phyloP scores from a whole-genome alignment of 1,284 basidiomycete species.

The Phellopilus nigrolimitatus region DNA sequence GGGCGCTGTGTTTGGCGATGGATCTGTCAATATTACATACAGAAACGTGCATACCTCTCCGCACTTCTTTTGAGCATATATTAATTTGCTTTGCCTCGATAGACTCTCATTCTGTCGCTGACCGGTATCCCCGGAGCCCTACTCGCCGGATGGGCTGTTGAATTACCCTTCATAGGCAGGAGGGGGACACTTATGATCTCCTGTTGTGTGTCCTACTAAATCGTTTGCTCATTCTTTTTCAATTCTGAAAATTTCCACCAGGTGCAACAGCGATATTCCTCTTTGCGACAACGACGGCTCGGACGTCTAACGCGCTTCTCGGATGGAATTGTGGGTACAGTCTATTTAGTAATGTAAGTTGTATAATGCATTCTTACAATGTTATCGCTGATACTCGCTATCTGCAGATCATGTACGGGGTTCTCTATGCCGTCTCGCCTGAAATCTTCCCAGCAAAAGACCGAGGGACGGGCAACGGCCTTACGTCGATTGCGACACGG shows the following conservation, averaged over 20 bases:
- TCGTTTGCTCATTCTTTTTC: conserved; percentile 27
- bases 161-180: conserved; percentile 56
- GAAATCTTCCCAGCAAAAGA: conserved; percentile 71
- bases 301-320: conserved; percentile 55
- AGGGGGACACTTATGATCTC: conserved; percentile 57
- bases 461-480: conserved; percentile 68
- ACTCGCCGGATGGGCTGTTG: conserved; percentile 59
- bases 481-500: conserved; percentile 55
- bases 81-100: conserved; percentile 7
- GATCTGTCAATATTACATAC: conserved; percentile 45
- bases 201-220: conserved; percentile 30
- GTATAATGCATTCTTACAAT: background rate
- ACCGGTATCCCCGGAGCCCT: conserved; percentile 67
- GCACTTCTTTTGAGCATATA: background rate
- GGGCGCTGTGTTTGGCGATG: conserved; percentile 45
- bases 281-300: conserved; percentile 62
- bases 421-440: conserved; percentile 60
- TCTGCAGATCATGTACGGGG: conserved; percentile 64
- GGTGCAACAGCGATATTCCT: conserved; percentile 65
- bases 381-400: background rate
- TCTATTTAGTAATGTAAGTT: conserved; percentile 50
- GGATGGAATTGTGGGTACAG: conserved; percentile 72
- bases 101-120: conserved; percentile 56
- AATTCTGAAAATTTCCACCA: conserved; percentile 24
- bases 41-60: conserved; percentile 38